phyloP scores from a whole-genome alignment of 176 grass and related monocot genomes.

The Ensete glaucum region DNA sequence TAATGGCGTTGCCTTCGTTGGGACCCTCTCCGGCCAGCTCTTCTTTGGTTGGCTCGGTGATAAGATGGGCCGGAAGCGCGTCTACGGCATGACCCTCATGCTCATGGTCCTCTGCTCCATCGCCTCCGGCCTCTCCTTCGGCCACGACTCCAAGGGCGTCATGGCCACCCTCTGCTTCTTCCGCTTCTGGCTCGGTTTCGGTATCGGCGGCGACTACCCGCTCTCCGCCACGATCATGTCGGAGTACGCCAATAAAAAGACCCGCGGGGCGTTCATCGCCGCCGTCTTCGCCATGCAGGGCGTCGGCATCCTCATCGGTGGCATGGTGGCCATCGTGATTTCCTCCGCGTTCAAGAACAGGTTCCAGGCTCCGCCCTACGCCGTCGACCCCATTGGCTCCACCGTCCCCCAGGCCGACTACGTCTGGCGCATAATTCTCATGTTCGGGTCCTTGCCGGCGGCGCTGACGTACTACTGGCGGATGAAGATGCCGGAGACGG shows the following conservation, averaged over 20 bases:
- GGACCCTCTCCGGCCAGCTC: conserved; percentile 22
- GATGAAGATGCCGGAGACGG: conserved; percentile 29
- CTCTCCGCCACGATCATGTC: conserved; percentile 36
- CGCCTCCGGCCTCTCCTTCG: conserved; percentile 29
- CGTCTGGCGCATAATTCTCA: conserved; percentile 27
- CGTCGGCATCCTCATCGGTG: conserved; percentile 28
- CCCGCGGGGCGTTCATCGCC: conserved; percentile 31
- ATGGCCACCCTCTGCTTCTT: conserved; percentile 27
- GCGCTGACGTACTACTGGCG: conserved; percentile 27
- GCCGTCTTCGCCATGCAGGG: conserved; percentile 42
- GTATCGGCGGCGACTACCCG: conserved; percentile 35
- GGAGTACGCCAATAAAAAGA: conserved; percentile 33
- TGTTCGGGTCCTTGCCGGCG: conserved; percentile 27
- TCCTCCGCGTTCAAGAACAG: conserved; percentile 1
- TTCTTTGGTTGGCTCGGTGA: conserved; percentile 34
- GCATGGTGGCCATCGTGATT: conserved; percentile 19
- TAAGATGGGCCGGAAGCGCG: conserved; percentile 27
- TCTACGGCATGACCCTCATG: conserved; percentile 34
- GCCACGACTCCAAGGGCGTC: conserved; percentile 13
- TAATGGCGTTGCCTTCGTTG: conserved; percentile 23
- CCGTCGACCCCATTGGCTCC: conserved; percentile 12
- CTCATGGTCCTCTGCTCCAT: conserved; percentile 26
- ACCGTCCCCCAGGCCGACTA: conserved; percentile 14
- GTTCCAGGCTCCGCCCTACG: conserved; percentile 14
- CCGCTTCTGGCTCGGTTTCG: conserved; percentile 36